Conservation (phyloP, 768 basidiomycete species). For the Guyanaporus albipodus region DNA sequence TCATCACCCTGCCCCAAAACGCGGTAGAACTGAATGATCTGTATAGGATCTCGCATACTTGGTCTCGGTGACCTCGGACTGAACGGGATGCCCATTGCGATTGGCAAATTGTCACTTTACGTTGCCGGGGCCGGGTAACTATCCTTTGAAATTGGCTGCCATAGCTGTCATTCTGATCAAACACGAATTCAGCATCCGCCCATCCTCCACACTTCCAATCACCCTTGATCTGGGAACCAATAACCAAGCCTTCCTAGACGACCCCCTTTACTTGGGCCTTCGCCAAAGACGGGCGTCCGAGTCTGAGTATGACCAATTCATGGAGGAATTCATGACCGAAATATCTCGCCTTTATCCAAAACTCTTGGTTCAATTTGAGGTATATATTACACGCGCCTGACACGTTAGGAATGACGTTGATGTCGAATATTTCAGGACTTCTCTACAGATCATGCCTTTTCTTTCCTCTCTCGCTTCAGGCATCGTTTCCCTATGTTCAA, state of each 20-base stretch:
- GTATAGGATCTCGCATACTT: slow-evolving; percentile 75
- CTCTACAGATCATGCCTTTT: slow-evolving; percentile 87
- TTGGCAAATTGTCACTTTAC: slow-evolving; percentile 91
- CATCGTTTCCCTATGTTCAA: slow-evolving; percentile 79
- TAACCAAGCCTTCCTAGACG: slow-evolving; percentile 71
- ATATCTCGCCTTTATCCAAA: slow-evolving; percentile 74
- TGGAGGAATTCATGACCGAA: slow-evolving; percentile 92
- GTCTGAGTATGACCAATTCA: slow-evolving; percentile 70
- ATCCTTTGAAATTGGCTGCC: not conserved
- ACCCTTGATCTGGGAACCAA: slow-evolving; percentile 89
- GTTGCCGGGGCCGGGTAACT: slow-evolving; percentile 83
- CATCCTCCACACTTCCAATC: slow-evolving; percentile 76
- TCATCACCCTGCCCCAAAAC: not conserved
- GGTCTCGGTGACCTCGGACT: slow-evolving; percentile 83
- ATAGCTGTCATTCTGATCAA: not conserved
- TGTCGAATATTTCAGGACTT: slow-evolving; percentile 57
- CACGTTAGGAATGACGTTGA: not conserved
- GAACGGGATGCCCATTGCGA: slow-evolving; percentile 84
- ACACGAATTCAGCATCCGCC: slow-evolving; percentile 59
- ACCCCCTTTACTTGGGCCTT: slow-evolving; percentile 87
- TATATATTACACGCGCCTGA: slow-evolving; percentile 20
- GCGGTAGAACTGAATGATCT: slow-evolving; percentile 1
- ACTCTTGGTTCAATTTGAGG: slow-evolving; percentile 83
- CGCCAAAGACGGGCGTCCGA: slow-evolving; percentile 64
- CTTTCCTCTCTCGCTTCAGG: slow-evolving; percentile 74